A percentile compares a stretch with the other conserved stretches of the same genome.
Evolutionary conservation across 148 eudicot species (phyloP).

Genomic region (Heliamphora exappendiculata): DNA sequence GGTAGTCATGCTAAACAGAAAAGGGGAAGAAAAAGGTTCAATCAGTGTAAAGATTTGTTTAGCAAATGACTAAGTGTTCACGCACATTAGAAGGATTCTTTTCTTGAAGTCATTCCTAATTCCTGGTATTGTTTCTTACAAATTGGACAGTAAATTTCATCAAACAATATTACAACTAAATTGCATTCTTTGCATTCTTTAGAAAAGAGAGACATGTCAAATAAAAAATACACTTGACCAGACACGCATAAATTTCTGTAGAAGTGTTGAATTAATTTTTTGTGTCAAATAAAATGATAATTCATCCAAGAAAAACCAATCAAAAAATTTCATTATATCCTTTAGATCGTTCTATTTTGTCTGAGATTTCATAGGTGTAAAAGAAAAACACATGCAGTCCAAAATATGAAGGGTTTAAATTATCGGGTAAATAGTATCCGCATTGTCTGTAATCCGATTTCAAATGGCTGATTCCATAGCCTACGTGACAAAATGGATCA

Average conservation of each 20-base stretch:
- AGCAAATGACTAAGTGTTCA: neutral
- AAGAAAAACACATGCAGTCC: too few relatives aligned
- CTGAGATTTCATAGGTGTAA: neutral
- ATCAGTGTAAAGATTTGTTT: neutral
- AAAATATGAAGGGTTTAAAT: neutral
- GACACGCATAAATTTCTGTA: neutral
- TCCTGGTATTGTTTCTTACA: neutral
- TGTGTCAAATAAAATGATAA: too few relatives aligned
- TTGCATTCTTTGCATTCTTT: neutral
- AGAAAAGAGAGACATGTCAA: neutral
- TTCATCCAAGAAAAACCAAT: too few relatives aligned
- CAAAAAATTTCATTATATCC: too few relatives aligned
- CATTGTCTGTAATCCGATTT: neutral
- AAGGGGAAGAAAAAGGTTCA: neutral
- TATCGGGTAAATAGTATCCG: neutral
- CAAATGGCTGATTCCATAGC: neutral
- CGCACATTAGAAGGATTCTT: neutral
- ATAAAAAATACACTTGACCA: neutral
- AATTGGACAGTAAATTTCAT: neutral
- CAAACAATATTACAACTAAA: neutral
- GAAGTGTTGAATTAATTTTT: too few relatives aligned
- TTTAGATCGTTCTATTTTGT: too few relatives aligned
- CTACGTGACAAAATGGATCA: neutral
- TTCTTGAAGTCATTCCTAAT: neutral
- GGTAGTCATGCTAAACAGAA: slow-evolving; percentile 59